Base-by-base conservation (phyloP, 2,329 filamentous ascomycete genomes). In the Phaeosphaeria sp. region DNA sequence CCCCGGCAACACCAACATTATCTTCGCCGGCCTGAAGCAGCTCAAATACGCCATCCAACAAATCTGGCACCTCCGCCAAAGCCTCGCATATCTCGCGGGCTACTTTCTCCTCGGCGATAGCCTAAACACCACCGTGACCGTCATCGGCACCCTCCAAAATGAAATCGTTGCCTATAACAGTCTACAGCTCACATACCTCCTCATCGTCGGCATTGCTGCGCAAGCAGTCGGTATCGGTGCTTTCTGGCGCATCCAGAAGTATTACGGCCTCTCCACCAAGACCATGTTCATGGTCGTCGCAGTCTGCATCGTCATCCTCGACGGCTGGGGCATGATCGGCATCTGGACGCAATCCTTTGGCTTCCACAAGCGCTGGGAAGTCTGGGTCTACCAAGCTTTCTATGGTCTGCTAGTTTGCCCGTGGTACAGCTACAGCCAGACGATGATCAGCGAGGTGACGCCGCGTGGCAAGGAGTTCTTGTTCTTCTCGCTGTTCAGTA, bases 41-140 rank as follows among this genome's bases (percentile, higher is more conserved):
- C 64, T 71, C 1, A 82, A 79, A 56, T 80, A 85, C 60, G 88
- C 88, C 0, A 55, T 85, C 1, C 78, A 75, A 0, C 83, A 89
- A 68, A 85, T 90, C 17, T 88, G 86, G 84, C 83, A 85, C 39
- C 75, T 91, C 45, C 87, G 86, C 69, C 89, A 91, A 75, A 88
- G 84, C 60, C 72, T 90, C 25, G 78, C 89, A 18, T 91, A 90
- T 71, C 81, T 91, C 0, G 56, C 60, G 74, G 81, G 82, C 2
- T 91, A 89, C 68, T 90, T 91, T 69, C 78, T 91, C 1, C 82
- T 91, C 0, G 88, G 87, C n/a, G 89, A 91, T 73, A 87, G 85
- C 1, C 79, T 90, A 36, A 90, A 90, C 71, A 91, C 89, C 0
- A 89, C 88, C 0, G 86, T 90, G 5, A 90, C 89, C 0, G 87